A percentile compares a stretch with the other conserved stretches of the same genome.
These are phyloP conservation scores for Ceratobasidium sp. DNA, from an alignment of 1,284 basidiomycete species.

Conservation along the genomic window DNA sequence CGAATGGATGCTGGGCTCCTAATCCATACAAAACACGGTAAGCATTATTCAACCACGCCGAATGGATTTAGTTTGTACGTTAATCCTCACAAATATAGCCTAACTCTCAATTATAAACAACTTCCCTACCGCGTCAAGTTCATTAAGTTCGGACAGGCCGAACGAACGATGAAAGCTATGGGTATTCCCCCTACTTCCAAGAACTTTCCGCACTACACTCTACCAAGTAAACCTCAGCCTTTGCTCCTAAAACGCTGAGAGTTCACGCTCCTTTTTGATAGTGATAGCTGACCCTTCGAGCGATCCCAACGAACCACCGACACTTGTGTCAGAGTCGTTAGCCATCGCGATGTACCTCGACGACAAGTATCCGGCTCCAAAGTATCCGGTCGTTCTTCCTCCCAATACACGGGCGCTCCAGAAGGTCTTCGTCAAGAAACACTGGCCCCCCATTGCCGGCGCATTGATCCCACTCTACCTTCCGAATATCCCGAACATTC, in stretches of 20 bases:
- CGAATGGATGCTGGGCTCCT: neutral
- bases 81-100: conserved; percentile 18
- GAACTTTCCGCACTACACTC: conserved; percentile 18
- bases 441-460: neutral
- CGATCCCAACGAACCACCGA: conserved; percentile 27
- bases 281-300: conserved; percentile 48
- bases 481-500: conserved; percentile 10
- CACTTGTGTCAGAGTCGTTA: conserved; percentile 44
- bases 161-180: conserved; percentile 45
- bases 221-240: conserved; percentile 12
- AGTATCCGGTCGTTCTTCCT: conserved; percentile 40
- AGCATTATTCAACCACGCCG: neutral
- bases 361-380: conserved; percentile 43
- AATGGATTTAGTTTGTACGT: neutral
- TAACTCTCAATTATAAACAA: conserved; percentile 51
- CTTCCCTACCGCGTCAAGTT: conserved; percentile 51
- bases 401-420: conserved; percentile 35
- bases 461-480: neutral
- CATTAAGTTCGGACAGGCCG: conserved; percentile 50
- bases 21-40: conserved; percentile 38
- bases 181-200: conserved; percentile 58
- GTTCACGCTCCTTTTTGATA: neutral
- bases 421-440: conserved; percentile 21
- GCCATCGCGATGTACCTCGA: conserved; percentile 48
- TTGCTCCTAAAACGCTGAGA: neutral